A percentile compares a stretch with the other conserved stretches of the same genome.
Conservation (phyloP, 2,329 filamentous ascomycete species). For the Falciphora oryzae region DNA sequence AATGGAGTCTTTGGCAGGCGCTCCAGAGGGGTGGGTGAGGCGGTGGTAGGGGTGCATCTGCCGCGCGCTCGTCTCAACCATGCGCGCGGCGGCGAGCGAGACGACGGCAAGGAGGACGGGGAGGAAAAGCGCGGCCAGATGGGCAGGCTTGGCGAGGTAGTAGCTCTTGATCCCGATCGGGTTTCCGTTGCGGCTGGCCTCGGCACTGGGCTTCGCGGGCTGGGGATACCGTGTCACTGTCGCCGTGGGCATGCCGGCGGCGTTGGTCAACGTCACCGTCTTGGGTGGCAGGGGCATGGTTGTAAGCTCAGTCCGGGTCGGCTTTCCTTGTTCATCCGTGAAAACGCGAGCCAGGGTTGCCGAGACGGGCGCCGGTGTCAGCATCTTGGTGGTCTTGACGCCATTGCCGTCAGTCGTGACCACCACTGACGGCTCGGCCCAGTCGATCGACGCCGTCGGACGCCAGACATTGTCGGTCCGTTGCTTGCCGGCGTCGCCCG, state of each 20-base stretch:
- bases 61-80: conserved; percentile 30
- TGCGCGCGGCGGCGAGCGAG: conserved; percentile 30
- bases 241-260: conserved; percentile 15
- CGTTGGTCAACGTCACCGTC: conserved; percentile 12
- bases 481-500: neutral
- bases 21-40: conserved; percentile 25
- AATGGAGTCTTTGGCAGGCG: conserved; percentile 25
- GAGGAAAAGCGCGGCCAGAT: conserved; percentile 31
- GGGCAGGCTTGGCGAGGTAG: conserved; percentile 24
- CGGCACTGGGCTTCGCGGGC: conserved; percentile 9
- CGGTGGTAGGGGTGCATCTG: conserved; percentile 35
- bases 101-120: conserved; percentile 29
- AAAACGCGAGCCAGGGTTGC: conserved; percentile 40
- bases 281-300: conserved; percentile 12
- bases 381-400: conserved; percentile 53
- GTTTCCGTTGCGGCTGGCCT: conserved; percentile 6
- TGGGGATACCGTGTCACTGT: conserved; percentile 16
- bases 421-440: conserved; percentile 24
- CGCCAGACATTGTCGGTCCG: conserved; percentile 32
- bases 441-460: neutral
- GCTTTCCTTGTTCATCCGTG: conserved; percentile 13
- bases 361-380: conserved; percentile 59
- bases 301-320: conserved; percentile 14
- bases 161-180: conserved; percentile 12
- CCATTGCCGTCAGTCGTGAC: conserved; percentile 69